phyloP scores from a whole-genome alignment of 257 asterid species.

The Verbena officinalis region DNA sequence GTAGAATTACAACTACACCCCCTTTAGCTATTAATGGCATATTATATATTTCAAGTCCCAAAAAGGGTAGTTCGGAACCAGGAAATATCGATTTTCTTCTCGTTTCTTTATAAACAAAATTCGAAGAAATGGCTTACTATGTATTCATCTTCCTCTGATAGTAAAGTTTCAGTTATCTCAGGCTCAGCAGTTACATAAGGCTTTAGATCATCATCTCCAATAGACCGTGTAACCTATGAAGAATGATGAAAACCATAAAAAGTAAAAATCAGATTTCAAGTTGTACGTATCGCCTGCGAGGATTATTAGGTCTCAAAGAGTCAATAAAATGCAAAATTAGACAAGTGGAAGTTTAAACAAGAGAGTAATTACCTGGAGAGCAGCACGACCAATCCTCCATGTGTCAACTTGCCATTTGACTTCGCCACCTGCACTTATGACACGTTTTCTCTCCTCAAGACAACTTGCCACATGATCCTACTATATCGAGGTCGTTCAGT shows the following conservation, averaged over 20 bases:
- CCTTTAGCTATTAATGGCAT: too few relatives aligned
- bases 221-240: constrained; percentile 87
- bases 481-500: constrained; percentile 41
- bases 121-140: constrained; percentile 46
- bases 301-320: neutral
- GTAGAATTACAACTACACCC: too few relatives aligned
- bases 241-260: constrained; percentile 12
- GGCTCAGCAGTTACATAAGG: constrained; percentile 97
- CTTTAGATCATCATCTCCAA: constrained; percentile 96
- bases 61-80: too few relatives aligned
- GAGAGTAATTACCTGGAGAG: constrained; percentile 72
- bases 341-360: constrained; percentile 17
- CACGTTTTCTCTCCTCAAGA: constrained; percentile 87
- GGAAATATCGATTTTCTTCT: too few relatives aligned
- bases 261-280: neutral
- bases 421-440: constrained; percentile 64
- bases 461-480: constrained; percentile 97
- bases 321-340: neutral
- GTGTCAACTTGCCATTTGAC: constrained; percentile 93
- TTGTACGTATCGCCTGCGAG: constrained; percentile 1
- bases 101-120: too few relatives aligned
- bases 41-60: too few relatives aligned
- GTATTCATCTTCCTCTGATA: constrained; percentile 78
- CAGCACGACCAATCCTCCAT: constrained; percentile 94
- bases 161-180: constrained; percentile 72